Base-by-base conservation (phyloP, 1,284 basidiomycete species). In the Heliocybe sulcata region DNA sequence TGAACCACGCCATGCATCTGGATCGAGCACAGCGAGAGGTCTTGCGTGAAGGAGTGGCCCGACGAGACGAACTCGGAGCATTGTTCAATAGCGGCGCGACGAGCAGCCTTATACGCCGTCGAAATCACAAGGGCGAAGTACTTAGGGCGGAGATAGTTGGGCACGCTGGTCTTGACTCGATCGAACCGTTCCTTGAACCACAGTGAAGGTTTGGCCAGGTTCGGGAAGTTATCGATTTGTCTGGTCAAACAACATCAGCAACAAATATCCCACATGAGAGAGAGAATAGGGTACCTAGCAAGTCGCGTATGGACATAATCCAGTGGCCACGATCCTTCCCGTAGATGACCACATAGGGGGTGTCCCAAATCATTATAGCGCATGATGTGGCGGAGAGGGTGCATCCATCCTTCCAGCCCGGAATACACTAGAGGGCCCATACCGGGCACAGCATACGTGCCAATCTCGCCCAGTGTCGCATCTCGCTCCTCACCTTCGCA, bases 381-480 rank as follows among this genome's bases (percentile, higher is more conserved):
- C 81, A 94, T 94, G 65, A 97, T 83, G 57, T 85, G 81, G 42
- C 82, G 77, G 53, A 98, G 73, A 0, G 86, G 85, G 59, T 88
- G 83, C 92, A 98, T 97, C 92, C 94, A 98, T 1, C 94, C 95
- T 67, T 98, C 92, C 52, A 98, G 69, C 26, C 94, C 94, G 64
- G 93, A 97, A 69, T 96, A 98, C 11, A 82, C 83, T 64, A 94
- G 72, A 55, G 79, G 78, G 0, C 89, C 91, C 33, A 84, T 67
- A 26, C 79, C 81, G 10, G 93, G 90, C 29, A 98, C 72, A 53
- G 84, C 77, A 69, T 97, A 98, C 1, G 76, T 80, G 3, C 94
- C 94, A 65, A 83, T 82, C 58, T 78, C 72, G 1, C 85, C 84
- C 6, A 65, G 70, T 14, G 92, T 95, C 1, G 90, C 90, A 66